Evolutionary conservation across 164 flowering plant species (phyloP).

Genomic region (Magnolia changhungtana): DNA sequence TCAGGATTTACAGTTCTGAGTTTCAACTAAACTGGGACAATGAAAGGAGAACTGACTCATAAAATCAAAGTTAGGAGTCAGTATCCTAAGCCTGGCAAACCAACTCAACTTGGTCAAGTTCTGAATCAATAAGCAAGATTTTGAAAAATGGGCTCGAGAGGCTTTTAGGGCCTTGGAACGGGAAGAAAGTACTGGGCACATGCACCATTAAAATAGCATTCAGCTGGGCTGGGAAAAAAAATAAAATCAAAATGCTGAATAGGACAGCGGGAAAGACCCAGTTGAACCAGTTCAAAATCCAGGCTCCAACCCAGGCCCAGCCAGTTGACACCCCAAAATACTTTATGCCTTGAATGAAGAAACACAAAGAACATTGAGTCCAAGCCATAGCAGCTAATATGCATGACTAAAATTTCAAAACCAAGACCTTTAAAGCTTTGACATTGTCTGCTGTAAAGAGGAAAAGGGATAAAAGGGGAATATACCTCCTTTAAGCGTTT

Average conservation of each 20-base stretch:
- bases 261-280: background rate
- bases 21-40: background rate
- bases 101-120: background rate
- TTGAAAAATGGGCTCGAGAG: background rate
- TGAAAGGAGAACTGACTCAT: background rate
- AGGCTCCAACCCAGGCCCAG: background rate
- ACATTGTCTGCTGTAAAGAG: background rate
- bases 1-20: background rate
- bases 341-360: background rate
- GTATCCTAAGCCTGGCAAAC: background rate
- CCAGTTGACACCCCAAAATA: background rate
- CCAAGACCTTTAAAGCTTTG: background rate
- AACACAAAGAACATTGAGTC: background rate
- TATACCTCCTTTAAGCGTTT: conserved; percentile 68
- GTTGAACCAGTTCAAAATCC: too few relatives aligned
- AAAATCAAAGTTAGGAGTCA: background rate
- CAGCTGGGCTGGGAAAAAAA: too few relatives aligned
- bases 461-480: background rate
- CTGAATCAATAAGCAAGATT: background rate
- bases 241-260: background rate
- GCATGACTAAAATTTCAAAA: background rate
- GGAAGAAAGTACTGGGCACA: background rate
- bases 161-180: background rate
- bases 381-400: background rate
- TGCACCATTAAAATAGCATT: background rate